Base-by-base conservation (phyloP, 257 asterid species). In the Fraxinus cuspidata region DNA sequence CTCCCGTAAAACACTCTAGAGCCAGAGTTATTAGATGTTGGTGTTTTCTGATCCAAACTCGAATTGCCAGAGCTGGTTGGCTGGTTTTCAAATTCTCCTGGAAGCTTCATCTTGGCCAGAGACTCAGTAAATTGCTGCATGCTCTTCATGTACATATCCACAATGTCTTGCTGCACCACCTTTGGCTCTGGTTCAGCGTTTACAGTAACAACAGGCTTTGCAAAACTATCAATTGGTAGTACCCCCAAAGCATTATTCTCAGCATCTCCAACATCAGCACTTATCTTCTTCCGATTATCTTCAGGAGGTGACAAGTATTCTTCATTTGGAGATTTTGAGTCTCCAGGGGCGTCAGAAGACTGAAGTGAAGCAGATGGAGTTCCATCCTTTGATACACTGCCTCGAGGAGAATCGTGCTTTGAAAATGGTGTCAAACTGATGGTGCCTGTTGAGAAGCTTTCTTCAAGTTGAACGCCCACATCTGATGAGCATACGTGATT, bases 101-200 rank as follows among this genome's bases (percentile, higher is more conserved):
- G 99, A 21, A 95, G 98, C 89, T 91, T 93, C 99, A 95, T 95
- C 77, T 93, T 93, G 35, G 97, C 97, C 79, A 95, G 74, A 4
- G 99, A 95, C 73, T 91, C 97, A 0, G 98, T 93, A 58, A 95
- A 93, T 25, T 93, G 98, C 89, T 95, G 99, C 99, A 96, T 96
- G 86, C 97, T 93, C 82, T 92, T 96, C 99, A 93, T 90, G 88
- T 93, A 96, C 97, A 96, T 92, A 47, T 96, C 98, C 86, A 93
- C 99, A 49, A 93, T 90, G 63, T 93, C 98, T 85, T 96, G 97
- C 84, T 96, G 99, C 78, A 90, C 97, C 87, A 96, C 84, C 88
- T 89, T 80, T 1, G 85, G 81, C 88, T 91, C 98, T 0, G 86
- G 84, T 80, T 87, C 96, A 23, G 83, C 79, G 72, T 81, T 89